These are phyloP conservation scores for Candolleomyces efflorescens DNA, from an alignment of 768 basidiomycete species.

Conservation along the genomic window DNA sequence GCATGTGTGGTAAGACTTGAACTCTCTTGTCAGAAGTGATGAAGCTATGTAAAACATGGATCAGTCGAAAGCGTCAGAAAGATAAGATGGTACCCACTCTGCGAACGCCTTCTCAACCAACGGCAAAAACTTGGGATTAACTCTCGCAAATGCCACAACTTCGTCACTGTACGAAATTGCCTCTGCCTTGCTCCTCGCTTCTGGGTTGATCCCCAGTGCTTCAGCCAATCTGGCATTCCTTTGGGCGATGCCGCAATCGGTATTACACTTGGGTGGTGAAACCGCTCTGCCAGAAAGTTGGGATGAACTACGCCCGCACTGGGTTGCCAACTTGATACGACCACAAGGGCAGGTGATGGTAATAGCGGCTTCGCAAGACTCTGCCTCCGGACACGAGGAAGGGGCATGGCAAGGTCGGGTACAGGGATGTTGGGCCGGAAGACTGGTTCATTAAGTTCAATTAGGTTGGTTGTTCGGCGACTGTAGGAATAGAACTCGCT, in stretches of 20 bases:
- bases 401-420: slow-evolving; percentile 85
- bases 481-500: background rate
- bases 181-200: slow-evolving; percentile 33
- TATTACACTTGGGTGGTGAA: slow-evolving; percentile 59
- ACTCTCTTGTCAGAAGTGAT: slow-evolving; percentile 59
- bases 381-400: slow-evolving; percentile 72
- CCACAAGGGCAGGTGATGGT: slow-evolving; percentile 80
- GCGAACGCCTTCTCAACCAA: slow-evolving; percentile 79
- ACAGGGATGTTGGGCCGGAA: slow-evolving; percentile 73
- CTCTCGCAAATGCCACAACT: slow-evolving; percentile 54
- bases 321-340: slow-evolving; percentile 65
- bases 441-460: slow-evolving; percentile 29
- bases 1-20: slow-evolving; percentile 80
- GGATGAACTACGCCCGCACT: slow-evolving; percentile 60
- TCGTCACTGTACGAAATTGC: slow-evolving; percentile 59
- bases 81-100: slow-evolving; percentile 50
- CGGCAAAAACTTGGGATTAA: slow-evolving; percentile 60
- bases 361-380: slow-evolving; percentile 68
- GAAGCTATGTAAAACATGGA: slow-evolving; percentile 46
- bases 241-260: slow-evolving; percentile 80
- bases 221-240: slow-evolving; percentile 87
- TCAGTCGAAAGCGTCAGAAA: slow-evolving; percentile 8
- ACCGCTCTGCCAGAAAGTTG: slow-evolving; percentile 39
- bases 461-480: background rate
- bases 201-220: slow-evolving; percentile 78